phyloP scores from a whole-genome alignment of 257 asterid species.

The Petunia axillaris region DNA sequence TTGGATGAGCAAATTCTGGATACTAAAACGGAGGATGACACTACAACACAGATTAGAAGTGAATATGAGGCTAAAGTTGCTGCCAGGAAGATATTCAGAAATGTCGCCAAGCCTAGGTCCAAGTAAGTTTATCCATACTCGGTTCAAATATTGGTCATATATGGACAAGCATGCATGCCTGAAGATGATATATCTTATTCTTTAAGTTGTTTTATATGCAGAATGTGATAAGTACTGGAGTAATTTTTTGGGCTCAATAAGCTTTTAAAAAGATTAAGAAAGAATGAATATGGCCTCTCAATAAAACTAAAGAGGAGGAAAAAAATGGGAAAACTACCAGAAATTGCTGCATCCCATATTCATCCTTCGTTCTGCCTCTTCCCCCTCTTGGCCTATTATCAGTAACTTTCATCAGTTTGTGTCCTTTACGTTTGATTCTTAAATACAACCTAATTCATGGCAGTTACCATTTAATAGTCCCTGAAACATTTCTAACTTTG shows the following conservation, averaged over 20 bases:
- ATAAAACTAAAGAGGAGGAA: not conserved
- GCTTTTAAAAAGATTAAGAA: not conserved
- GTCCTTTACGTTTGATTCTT: constrained; percentile 3
- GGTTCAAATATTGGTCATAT: too few relatives aligned
- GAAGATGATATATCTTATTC: too few relatives aligned
- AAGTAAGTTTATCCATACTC: constrained; percentile 48
- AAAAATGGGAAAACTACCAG: not conserved
- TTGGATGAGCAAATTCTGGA: constrained; percentile 69
- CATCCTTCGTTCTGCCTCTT: not conserved
- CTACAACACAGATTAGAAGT: constrained; percentile 71
- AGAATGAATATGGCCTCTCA: not conserved
- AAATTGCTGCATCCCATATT: not conserved
- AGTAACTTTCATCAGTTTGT: not conserved
- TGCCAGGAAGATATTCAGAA: constrained; percentile 83
- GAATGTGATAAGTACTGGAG: not conserved
- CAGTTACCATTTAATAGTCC: not conserved
- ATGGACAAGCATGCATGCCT: too few relatives aligned
- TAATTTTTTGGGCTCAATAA: not conserved
- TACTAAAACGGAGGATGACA: constrained; percentile 61
- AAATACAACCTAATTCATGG: not conserved
- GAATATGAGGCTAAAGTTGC: constrained; percentile 82
- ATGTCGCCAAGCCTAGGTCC: constrained; percentile 83
- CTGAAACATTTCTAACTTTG: not conserved
- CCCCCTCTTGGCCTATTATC: not conserved
- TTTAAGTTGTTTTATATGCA: too few relatives aligned